Evolutionary conservation across 2,329 filamentous ascomycete genomes (phyloP).

Genomic region (Fusarium anguioides): DNA sequence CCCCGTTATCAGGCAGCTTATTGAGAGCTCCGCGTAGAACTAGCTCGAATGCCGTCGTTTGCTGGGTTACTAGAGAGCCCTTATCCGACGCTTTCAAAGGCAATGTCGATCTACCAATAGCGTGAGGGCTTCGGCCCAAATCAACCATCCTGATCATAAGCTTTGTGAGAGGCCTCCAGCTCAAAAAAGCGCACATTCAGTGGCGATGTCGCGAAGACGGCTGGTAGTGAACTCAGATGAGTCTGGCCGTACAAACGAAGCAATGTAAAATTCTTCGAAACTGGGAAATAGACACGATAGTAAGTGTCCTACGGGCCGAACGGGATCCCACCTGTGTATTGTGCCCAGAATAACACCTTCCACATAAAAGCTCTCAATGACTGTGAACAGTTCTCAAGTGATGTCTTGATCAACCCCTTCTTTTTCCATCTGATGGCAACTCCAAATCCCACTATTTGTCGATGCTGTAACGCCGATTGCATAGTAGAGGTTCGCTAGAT

Average conservation of each 20-base stretch:
- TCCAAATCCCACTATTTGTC: accelerated
- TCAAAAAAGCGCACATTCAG: accelerated
- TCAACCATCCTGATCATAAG: neutral
- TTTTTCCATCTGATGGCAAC: accelerated
- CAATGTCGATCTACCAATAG: accelerated
- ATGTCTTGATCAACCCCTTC: accelerated
- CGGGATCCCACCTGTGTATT: accelerated
- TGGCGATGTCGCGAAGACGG: neutral
- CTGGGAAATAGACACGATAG: accelerated
- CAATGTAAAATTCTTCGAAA: accelerated
- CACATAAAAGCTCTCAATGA: accelerated
- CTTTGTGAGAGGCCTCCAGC: accelerated
- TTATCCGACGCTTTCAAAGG: accelerated
- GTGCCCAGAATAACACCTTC: no score
- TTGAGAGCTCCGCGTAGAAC: accelerated
- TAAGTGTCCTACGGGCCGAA: accelerated
- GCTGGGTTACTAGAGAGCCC: accelerated
- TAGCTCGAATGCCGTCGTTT: neutral
- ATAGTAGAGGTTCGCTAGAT: accelerated
- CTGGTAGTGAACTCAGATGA: accelerated
- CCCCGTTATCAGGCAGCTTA: accelerated
- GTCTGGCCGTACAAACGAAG: neutral
- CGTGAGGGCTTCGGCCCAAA: neutral
- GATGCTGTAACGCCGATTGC: accelerated
- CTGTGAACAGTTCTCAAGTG: accelerated